A percentile compares a stretch with the other conserved stretches of the same genome.
Conservation (phyloP, 2,329 filamentous ascomycete genomes). For the Colletotrichum horii region DNA sequence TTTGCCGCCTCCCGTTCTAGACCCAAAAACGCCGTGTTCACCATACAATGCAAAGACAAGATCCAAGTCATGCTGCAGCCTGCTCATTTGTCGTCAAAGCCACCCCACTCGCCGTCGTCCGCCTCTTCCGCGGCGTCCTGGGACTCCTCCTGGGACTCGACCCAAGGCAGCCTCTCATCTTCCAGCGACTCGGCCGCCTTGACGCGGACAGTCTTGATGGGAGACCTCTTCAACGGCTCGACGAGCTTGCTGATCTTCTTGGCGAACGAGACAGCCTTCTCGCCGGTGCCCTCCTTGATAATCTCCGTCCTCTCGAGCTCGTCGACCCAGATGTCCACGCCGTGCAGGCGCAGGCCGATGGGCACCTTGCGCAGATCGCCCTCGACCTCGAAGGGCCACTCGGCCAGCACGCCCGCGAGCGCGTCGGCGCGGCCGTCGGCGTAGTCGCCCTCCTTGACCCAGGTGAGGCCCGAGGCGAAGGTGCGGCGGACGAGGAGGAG, state of each 20-base stretch:
- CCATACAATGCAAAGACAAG: slow-evolving; percentile 15
- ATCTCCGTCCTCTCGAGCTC: slow-evolving; percentile 78
- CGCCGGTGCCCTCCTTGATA: slow-evolving; percentile 42
- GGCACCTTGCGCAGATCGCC: slow-evolving; percentile 63
- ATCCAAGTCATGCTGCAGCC: neutral
- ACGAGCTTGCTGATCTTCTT: slow-evolving; percentile 60
- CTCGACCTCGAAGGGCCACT: slow-evolving; percentile 46
- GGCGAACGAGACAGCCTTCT: slow-evolving; percentile 52
- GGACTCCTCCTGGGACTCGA: slow-evolving; percentile 43
- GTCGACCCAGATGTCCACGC: slow-evolving; percentile 90
- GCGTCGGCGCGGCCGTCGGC: slow-evolving; percentile 37
- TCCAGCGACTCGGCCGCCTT: slow-evolving; percentile 73
- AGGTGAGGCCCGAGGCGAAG: slow-evolving; percentile 71
- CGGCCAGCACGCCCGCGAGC: slow-evolving; percentile 39
- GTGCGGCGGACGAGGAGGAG: slow-evolving; percentile 82
- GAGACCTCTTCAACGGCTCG: slow-evolving; percentile 60
- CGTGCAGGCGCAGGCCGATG: slow-evolving; percentile 84
- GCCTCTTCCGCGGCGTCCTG: slow-evolving; percentile 37
- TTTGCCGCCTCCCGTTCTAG: neutral
- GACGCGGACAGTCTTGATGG: slow-evolving; percentile 74
- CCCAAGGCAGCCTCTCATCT: slow-evolving; percentile 77
- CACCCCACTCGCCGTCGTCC: slow-evolving; percentile 34
- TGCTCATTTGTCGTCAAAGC: slow-evolving; percentile 18
- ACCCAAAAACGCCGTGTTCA: slow-evolving; percentile 16
- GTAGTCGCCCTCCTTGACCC: slow-evolving; percentile 36